Base-by-base conservation (phyloP, 2,329 filamentous ascomycete species). In the Colletotrichum sansevieriae region DNA sequence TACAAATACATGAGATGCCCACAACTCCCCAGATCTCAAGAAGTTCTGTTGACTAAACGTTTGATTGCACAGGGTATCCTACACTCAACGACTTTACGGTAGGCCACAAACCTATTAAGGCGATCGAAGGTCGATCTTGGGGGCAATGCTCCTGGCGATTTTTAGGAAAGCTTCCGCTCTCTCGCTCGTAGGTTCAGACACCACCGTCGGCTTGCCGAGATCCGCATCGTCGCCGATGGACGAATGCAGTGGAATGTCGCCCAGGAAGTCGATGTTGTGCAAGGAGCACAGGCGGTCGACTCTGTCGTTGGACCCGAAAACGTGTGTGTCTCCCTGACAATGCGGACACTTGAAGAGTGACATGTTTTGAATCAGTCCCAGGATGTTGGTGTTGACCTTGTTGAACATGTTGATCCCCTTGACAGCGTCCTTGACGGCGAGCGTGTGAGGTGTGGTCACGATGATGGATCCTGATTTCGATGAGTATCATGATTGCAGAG, bases 361-460 rank as follows among this genome's bases (percentile, higher is more conserved):
- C 94, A 97, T 97, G 76, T 97, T 97, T 77, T 96, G 91, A 18
- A 99, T 91, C 80, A 98, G 89, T 2, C 96, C 96, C 2, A 98
- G 83, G 39, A 96, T 87, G 57, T 92, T 90, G 6, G 97, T 89
- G 63, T 92, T 84, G 74, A 97, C 92, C 75, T 93, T 95, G 74
- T 90, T 89, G 81, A 98, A 98, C 89, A 99, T 94, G 74, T 93
- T 92, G 71, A 98, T 91, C 3, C 96, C 96, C 74, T 96, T 94
- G 20, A 97, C 87, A 1, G 96, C 95, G 75, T 99, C 96, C 74
- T 95, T 94, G 2, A 98, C 88, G 1, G 95, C 94, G 33, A 99
- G 88, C 59, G 97, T 94, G 78, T 99, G 96, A 2, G 96, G 96
- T 0, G 96, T 99, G 0, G 94, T 96, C 2, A 99, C 90, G 41